Evolutionary conservation across 306 rosid genomes (phyloP), one percentile per base, ranked within the genome.

Genomic region (Betula pendula): DNA sequence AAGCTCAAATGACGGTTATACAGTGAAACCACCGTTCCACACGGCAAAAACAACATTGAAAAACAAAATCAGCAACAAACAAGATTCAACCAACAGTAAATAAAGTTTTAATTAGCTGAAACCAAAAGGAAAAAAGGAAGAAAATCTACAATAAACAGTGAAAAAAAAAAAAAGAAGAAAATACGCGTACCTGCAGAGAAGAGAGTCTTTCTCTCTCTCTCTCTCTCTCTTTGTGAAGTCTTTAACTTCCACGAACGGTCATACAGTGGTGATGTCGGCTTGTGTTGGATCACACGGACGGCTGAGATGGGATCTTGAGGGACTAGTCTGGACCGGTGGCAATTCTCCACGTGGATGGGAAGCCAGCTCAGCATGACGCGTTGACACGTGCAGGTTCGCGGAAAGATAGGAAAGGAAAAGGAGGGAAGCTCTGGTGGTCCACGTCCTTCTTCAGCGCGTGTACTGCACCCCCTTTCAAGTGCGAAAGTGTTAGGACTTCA

Each of bases 381-480:
- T 83, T 82, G 93, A 86, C 97, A 87, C 97, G 97, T 89, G 97
- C 94, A 81, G 80, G 52, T 85, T 90, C 85, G 80, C 69, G 86
- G 97, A 77, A 87, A 88, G 90, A 75, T 71, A 79, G 87, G 79
- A 62, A 19, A 19, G 3, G 27, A n/a, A 62, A 19, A 19, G 3
- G 27, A n/a, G 38, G 38, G 69, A 33, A 49, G 77, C 60, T 2
- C 33, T 33, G 10, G 15, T 10, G 40, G 6, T 52, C 77, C 60
- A 33, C 75, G 10, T 69, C 42, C 43, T 11, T 12, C 2, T 1
- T 5, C 0, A 11, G 82, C 82, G 63, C 79, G 86, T 85, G 80
- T 66, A 49, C 5, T 8, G 33, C 38, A 85, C 68, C 44, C 53
- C 81, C 6, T 77, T 83, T 79, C 75, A 75, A 0, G 83, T 16